Evolutionary conservation across 352 stramenopile species (phyloP), one percentile per base, ranked within the genome.

Genomic region (Globisporangium middletonii): DNA sequence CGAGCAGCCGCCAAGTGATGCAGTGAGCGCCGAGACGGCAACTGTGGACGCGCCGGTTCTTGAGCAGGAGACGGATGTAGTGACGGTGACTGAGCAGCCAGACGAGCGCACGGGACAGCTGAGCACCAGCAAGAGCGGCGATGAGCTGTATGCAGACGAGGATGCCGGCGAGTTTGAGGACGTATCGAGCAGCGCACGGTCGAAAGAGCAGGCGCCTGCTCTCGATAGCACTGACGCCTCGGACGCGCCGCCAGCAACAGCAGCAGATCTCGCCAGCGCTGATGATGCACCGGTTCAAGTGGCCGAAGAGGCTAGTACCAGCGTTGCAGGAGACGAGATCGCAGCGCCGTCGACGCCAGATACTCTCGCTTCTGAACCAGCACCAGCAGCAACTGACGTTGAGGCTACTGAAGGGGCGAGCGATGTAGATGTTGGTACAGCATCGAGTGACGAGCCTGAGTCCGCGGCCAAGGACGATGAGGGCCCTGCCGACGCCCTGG

Each of bases 81-180:
- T 12, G 8, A 11, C 35, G 1, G 30, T 3, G 13, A 9, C 27
- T 33, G 7, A 12, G 26, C 19, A 5, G 5, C n/a, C 15, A 43
- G 30, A 47, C 30, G 48, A 62, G 13, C 35, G 11, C 7, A 2
- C 53, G 27, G 12, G 6, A n/a, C 43, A n/a, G 13, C 49, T 75
- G 41, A 63, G 57, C 23, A 52, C 35, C 4, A 72, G 57, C 33
- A 81, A 69, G 55, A 76, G 63, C 38, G 68, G 63, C 2, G 73
- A 75, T 58, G 65, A 72, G 4, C 51, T 77, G 4, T 75, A 76
- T 19, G 64, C 26, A 28, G 61, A 77, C 16, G 72, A 79, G 46
- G 63, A 54, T 11, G 67, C 66, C 18, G 56, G 62, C 42, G 65
- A 71, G 12, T 75, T 73, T 55, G 71, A 72, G 43, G 63, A 71